Conservation (phyloP, 2,329 filamentous ascomycete genomes). For the Sporothrix dimorphospora region DNA sequence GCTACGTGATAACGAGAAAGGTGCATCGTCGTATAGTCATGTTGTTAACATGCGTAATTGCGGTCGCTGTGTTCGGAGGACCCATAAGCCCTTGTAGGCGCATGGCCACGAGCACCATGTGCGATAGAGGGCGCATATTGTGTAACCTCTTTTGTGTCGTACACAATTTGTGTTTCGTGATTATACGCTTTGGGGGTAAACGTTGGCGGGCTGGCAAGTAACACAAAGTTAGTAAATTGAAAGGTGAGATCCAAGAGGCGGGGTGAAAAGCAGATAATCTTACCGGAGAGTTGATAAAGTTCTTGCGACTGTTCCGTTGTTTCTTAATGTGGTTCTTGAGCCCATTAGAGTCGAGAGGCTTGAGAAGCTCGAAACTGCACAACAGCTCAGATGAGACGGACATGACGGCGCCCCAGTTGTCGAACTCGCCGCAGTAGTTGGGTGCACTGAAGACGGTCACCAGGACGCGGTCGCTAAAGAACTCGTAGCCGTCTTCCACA, state of each 20-base stretch:
- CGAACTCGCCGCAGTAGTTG: conserved; percentile 98
- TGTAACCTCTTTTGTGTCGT: neutral
- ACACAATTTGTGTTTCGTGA: neutral
- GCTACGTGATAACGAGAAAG: neutral
- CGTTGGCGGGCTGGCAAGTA: conserved; percentile 52
- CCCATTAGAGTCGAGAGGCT: conserved; percentile 92
- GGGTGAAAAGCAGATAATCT: conserved; percentile 45
- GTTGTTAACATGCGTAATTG: neutral
- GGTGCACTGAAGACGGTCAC: conserved; percentile 98
- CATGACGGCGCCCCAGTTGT: conserved; percentile 99
- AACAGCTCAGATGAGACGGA: conserved; percentile 91
- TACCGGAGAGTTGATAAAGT: conserved; percentile 95
- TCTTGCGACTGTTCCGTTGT: conserved; percentile 89
- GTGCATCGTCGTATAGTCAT: neutral
- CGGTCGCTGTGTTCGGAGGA: neutral
- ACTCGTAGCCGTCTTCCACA: conserved; percentile 98
- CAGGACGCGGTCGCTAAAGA: conserved; percentile 92
- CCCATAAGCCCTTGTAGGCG: neutral
- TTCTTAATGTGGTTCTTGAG: conserved; percentile 99
- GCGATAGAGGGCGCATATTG: neutral
- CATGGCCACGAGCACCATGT: conserved; percentile 5
- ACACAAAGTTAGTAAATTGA: conserved; percentile 22
- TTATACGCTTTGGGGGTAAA: conserved; percentile 61
- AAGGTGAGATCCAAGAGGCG: conserved; percentile 5
- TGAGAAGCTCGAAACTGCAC: conserved; percentile 95